Evolutionary conservation across 139 green algal species (phyloP), one percentile per base, ranked within the genome.

Genomic region (Protoeuglena noctilucae): DNA sequence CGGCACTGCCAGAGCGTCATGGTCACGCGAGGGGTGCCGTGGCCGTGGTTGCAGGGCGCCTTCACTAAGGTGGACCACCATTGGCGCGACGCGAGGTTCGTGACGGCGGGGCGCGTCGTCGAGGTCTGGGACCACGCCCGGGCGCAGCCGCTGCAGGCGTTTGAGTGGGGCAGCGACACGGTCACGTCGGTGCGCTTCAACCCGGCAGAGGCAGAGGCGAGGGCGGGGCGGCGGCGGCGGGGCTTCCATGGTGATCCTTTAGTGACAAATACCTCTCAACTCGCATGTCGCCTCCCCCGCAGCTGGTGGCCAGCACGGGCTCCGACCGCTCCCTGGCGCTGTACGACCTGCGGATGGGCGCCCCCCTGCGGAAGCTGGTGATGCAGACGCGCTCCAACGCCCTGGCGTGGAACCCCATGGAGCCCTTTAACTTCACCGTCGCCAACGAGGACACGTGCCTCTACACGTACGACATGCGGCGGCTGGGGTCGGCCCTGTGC

Each of bases 401-500:
- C 3, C 49, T 98, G 22, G 75, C 74, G 0, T 98, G 91, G 89
- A 97, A 98, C 66, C 91, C 91, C 0, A 87, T 94, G 75, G 91
- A 98, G 66, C 69, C 91, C 1, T 92, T 98, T 72, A 97, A 97
- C 78, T 98, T 98, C 70, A 92, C 79, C 21, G 75, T 71, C 7
- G 90, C 87, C 27, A 94, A 83, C 58, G 90, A 98, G 69, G 92
- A 98, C 73, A 90, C 78, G 73, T 82, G 75, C 67, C 70, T 93
- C 39, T 98, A 98, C 67, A 90, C 78, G 1, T 98, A 88, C 48
- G 91, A 98, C 75, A 97, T 98, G 87, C 80, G 91, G 28, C 84
- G 80, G 55, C 70, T 98, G 28, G 23, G 66, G 16, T 69, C 48
- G 9, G 88, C 91, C 5, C 65, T 67, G 2, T 93, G 76, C 59